Evolutionary conservation across 148 eudicot genomes (phyloP), one percentile per base, ranked within the genome.

Genomic region (Talinum fruticosum): DNA sequence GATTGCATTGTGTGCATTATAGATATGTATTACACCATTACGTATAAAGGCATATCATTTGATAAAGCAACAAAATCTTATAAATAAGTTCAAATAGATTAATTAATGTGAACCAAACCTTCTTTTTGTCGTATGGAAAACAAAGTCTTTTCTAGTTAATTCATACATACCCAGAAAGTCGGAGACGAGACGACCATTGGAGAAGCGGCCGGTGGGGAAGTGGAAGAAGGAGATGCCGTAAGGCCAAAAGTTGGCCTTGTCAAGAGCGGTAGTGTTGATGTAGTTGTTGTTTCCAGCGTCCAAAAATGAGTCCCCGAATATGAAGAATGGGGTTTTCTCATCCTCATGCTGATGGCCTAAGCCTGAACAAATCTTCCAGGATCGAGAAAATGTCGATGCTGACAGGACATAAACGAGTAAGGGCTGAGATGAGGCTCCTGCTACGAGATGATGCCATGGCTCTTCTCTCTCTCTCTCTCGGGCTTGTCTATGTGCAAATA

Each of bases 221-320:
- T 80, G 71, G 82, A 90, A 90, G 81, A 72, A 87, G 29, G 87
- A 73, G 75, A 84, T 76, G 24, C 93, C 93, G 71, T 90, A 92
- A 51, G 96, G 97, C 79, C 78, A 76, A 69, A 90, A 92, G 71
- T 89, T 84, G 10, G 96, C 90, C 66, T 75, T 74, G 81, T 81
- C 84, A 78, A 78, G 74, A 54, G 84, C 75, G 5, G 83, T 69
- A 30, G 92, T 92, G 75, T 87, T 89, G 84, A 91, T 88, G 83
- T 85, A 89, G 71, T 89, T 85, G 82, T 88, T 91, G 75, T 89
- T 91, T 19, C 96, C 96, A 69, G 87, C 75, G 82, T 91, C 96
- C 51, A 85, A 84, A 29, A 71, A 77, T 12, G 93, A 91, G 74
- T 91, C 96, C 2, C 96, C 96, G 61, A 91, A 91, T 16, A 91